These are phyloP conservation scores for Phialophora expanda DNA, from an alignment of 2,329 filamentous ascomycete genomes.

Conservation along the genomic window DNA sequence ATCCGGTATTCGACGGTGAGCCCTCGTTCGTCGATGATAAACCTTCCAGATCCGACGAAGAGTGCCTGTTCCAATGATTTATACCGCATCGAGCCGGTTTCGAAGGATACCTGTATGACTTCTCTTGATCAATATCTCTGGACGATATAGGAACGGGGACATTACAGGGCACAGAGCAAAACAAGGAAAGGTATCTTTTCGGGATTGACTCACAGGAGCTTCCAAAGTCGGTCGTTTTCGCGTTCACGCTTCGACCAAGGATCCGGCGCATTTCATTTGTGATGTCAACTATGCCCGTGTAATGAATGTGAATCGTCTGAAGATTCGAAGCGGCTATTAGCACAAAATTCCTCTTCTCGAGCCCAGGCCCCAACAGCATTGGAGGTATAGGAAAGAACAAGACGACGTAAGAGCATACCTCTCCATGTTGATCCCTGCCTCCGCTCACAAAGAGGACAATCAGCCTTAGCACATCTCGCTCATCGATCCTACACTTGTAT, in stretches of 20 bases:
- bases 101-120: conserved; percentile 48
- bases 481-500: neutral
- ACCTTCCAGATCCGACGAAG: conserved; percentile 50
- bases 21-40: conserved; percentile 41
- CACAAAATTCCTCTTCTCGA: neutral
- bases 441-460: neutral
- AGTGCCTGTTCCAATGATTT: conserved; percentile 50
- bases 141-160: neutral
- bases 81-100: conserved; percentile 51
- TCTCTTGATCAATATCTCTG: neutral
- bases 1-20: conserved; percentile 50
- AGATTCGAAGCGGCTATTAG: neutral
- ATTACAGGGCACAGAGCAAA: neutral
- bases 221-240: conserved; percentile 48
- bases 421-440: conserved; percentile 44
- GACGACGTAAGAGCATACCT: conserved; percentile 38
- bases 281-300: conserved; percentile 49
- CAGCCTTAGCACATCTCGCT: conserved; percentile 3
- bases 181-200: neutral
- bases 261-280: conserved; percentile 44
- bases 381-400: neutral
- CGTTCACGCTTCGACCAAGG: conserved; percentile 43
- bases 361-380: too few species aligned
- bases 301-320: conserved; percentile 48
- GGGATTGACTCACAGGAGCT: conserved; percentile 47